Evolutionary conservation across 306 rosid genomes (phyloP).

Genomic region (Acmispon strigosus): DNA sequence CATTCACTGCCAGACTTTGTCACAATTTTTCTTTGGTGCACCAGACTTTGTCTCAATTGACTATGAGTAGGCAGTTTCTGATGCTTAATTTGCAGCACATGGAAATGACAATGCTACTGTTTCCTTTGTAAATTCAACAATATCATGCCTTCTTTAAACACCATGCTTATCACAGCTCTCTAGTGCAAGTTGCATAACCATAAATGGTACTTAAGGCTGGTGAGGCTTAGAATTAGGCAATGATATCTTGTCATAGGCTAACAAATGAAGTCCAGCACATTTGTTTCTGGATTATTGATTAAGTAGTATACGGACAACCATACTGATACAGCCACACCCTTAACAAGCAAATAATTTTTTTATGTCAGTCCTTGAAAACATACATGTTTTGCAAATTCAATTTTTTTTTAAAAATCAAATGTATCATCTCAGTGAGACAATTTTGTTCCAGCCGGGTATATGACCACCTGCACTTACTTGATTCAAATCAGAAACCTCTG

Average conservation of each 20-base stretch:
- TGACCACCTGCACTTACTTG: too few species aligned
- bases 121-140: slow-evolving; percentile 4
- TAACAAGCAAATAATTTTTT: neutral
- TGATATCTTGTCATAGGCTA: neutral
- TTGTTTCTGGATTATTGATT: neutral
- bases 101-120: slow-evolving; percentile 10
- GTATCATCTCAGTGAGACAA: too few species aligned
- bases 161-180: neutral
- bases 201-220: neutral
- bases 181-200: neutral
- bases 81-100: slow-evolving; percentile 12
- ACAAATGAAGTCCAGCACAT: neutral
- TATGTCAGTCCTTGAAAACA: neutral
- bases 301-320: neutral
- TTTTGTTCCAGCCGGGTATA: too few species aligned
- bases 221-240: neutral
- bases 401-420: too few species aligned
- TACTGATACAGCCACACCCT: neutral
- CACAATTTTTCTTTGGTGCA: too few species aligned
- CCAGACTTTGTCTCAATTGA: slow-evolving; percentile 11
- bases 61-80: slow-evolving; percentile 9
- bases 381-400: neutral
- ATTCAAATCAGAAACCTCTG: too few species aligned
- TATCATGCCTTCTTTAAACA: neutral
- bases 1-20: slow-evolving; percentile 11